Conservation (phyloP, 2,329 filamentous ascomycete species). For the Atkinsonella texensis region DNA sequence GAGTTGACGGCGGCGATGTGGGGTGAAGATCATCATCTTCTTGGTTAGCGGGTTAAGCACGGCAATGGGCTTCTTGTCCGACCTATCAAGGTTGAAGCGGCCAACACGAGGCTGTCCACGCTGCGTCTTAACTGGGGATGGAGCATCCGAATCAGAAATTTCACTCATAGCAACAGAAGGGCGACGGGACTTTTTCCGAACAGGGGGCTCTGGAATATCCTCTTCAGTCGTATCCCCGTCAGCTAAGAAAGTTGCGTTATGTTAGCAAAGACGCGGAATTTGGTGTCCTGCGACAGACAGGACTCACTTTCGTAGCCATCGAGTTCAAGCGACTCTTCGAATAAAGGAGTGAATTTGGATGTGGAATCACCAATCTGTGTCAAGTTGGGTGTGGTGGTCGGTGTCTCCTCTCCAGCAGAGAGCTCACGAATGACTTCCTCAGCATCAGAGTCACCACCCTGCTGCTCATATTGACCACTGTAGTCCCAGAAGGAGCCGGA, state of each 20-base stretch:
- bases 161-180: conserved; percentile 25
- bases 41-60: conserved; percentile 44
- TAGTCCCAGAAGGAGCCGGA: conserved; percentile 54
- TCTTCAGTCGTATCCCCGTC: conserved; percentile 53
- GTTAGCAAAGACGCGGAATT: conserved; percentile 8
- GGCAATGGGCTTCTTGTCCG: conserved; percentile 44
- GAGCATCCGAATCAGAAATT: conserved; percentile 38
- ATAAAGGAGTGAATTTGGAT: conserved; percentile 16
- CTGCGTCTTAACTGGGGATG: conserved; percentile 32
- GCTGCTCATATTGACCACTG: conserved; percentile 31
- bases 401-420: conserved; percentile 29
- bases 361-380: conserved; percentile 16
- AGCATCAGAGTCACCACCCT: conserved; percentile 26
- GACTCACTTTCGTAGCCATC: conserved; percentile 51
- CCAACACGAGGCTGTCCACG: conserved; percentile 42
- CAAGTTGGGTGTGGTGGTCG: conserved; percentile 28
- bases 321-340: conserved; percentile 29
- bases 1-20: conserved; percentile 33
- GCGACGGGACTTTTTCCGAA: conserved; percentile 35
- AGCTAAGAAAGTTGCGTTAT: conserved; percentile 22
- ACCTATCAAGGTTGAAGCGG: conserved; percentile 41
- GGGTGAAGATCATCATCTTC: conserved; percentile 54
- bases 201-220: conserved; percentile 38
- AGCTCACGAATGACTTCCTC: conserved; percentile 26
- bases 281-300: conserved; percentile 8